A percentile compares a stretch with the other conserved stretches of the same genome.
phyloP scores from a whole-genome alignment of 1,284 basidiomycete genomes.

The Melampsora abietis-canadensis region DNA sequence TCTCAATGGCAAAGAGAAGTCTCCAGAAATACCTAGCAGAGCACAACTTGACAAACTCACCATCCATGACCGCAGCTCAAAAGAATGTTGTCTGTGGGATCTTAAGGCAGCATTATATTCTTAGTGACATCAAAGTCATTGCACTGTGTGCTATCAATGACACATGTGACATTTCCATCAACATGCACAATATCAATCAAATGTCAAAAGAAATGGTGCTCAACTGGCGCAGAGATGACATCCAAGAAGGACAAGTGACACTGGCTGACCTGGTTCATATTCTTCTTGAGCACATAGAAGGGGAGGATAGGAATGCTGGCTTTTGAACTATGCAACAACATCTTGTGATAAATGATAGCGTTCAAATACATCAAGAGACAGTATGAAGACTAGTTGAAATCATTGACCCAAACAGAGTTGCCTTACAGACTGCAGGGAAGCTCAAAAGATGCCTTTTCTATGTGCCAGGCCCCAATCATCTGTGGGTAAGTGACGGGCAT shows the following conservation, averaged over 20 bases:
- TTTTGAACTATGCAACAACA: background rate
- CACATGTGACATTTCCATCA: background rate
- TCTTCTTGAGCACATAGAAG: background rate
- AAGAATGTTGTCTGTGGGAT: background rate
- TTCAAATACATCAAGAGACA: background rate
- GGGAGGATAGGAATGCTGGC: background rate
- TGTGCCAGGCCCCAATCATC: background rate
- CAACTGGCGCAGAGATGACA: background rate
- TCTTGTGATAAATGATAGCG: background rate
- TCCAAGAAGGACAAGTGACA: background rate
- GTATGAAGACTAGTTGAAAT: background rate
- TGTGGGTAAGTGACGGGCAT: conserved; percentile 6
- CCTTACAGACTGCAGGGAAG: background rate
- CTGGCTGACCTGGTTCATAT: background rate
- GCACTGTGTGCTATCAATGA: background rate
- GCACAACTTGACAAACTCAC: background rate
- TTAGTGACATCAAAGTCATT: background rate
- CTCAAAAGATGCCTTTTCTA: background rate
- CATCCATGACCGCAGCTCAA: background rate
- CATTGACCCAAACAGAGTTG: background rate
- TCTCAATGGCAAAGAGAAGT: background rate
- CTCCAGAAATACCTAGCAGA: background rate
- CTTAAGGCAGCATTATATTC: background rate
- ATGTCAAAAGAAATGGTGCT: conserved; percentile 1
- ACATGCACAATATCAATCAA: no score